These are phyloP conservation scores for Phlyctochytrium planicorne DNA, from an alignment of 192 early-diverging fungal species.

Conservation along the genomic window DNA sequence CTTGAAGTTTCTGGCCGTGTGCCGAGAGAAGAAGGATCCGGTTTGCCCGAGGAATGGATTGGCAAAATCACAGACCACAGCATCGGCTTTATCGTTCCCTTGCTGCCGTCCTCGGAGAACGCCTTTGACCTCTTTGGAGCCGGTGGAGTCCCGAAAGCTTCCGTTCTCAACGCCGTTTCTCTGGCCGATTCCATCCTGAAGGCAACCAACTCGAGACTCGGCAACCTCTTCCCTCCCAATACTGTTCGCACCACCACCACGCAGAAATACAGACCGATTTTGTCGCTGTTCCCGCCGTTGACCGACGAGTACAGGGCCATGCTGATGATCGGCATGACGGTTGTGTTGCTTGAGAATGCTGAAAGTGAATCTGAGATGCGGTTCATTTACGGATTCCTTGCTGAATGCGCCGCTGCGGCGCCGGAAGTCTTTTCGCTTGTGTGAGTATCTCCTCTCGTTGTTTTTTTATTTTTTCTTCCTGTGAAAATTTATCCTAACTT, in stretches of 20 bases:
- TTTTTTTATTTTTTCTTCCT: conserved; percentile 7
- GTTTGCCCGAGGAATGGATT: conserved; percentile 13
- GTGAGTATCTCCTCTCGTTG: conserved; percentile 49
- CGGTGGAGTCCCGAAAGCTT: conserved; percentile 28
- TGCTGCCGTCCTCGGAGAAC: conserved; percentile 73
- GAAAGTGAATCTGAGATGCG: conserved; percentile 71
- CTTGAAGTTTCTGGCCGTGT: conserved; percentile 50
- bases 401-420: conserved; percentile 67
- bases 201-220: not conserved
- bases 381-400: conserved; percentile 74
- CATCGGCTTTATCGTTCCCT: conserved; percentile 77
- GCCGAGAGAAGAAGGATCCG: conserved; percentile 12
- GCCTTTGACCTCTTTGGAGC: conserved; percentile 28
- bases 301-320: conserved; percentile 59
- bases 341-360: conserved; percentile 67
- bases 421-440: conserved; percentile 75
- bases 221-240: conserved; percentile 5
- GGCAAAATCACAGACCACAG: conserved; percentile 58
- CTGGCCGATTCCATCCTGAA: not conserved
- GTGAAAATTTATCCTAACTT: conserved; percentile 16
- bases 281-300: conserved; percentile 65
- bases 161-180: conserved; percentile 3
- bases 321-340: conserved; percentile 65
- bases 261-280: conserved; percentile 58
- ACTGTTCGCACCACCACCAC: not conserved